Evolutionary conservation across 208 protist species (phyloP).

Genomic region (Leishmania gerbilli): DNA sequence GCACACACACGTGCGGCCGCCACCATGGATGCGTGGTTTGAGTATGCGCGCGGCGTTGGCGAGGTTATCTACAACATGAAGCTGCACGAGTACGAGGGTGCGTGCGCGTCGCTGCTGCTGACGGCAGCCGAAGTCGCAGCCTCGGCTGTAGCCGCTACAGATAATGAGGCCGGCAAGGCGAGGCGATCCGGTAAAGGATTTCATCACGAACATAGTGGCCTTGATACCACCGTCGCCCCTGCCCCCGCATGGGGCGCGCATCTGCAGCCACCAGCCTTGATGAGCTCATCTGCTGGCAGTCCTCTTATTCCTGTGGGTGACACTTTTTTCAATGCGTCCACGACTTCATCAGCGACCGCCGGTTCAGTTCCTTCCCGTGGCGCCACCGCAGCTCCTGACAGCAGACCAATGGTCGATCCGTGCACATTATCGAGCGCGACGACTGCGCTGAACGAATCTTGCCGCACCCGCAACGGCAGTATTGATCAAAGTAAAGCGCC

Average conservation of each 20-base stretch:
- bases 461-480: neutral
- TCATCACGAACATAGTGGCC: neutral
- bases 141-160: neutral
- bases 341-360: neutral
- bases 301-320: neutral
- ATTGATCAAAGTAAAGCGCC: neutral
- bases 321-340: neutral
- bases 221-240: neutral
- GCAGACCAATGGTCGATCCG: neutral
- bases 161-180: neutral
- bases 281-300: neutral
- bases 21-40: conserved; percentile 57
- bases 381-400: neutral
- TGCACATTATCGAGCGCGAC: neutral
- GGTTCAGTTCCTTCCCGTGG: too few relatives aligned
- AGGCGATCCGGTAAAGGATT: neutral
- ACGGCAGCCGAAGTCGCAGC: conserved; percentile 7
- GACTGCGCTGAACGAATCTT: neutral
- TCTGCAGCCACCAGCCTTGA: neutral
- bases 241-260: neutral
- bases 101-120: conserved; percentile 31
- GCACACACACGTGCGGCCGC: neutral
- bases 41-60: conserved; percentile 41
- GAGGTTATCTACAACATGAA: conserved; percentile 62
- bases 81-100: conserved; percentile 54